These are phyloP conservation scores for Salix dunnii DNA, from an alignment of 345 rosid species.

Conservation along the genomic window DNA sequence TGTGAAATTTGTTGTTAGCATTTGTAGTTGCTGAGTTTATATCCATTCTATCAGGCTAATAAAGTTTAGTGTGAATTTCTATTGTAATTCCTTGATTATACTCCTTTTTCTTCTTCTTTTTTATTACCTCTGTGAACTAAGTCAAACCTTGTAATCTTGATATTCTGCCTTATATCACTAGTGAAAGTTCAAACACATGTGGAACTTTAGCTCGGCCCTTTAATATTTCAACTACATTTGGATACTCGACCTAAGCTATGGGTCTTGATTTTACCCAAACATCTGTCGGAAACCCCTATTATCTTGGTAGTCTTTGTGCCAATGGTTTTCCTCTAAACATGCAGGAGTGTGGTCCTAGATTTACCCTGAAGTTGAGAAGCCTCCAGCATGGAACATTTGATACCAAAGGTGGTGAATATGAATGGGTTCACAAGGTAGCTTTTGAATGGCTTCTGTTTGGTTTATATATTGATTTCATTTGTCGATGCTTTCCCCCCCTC, in stretches of 20 bases:
- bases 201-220: neutral
- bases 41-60: neutral
- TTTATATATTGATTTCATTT: neutral
- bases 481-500: neutral
- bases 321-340: neutral
- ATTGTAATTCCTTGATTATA: neutral
- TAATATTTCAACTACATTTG: too few relatives aligned
- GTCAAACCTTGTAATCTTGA: neutral
- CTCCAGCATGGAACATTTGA: constrained; percentile 93
- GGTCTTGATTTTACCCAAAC: too few relatives aligned
- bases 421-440: constrained; percentile 94
- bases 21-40: neutral
- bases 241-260: too few relatives aligned
- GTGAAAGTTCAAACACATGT: neutral
- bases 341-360: constrained; percentile 91
- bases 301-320: too few relatives aligned
- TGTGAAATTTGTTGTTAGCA: neutral
- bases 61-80: neutral
- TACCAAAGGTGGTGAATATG: constrained; percentile 77
- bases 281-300: too few relatives aligned
- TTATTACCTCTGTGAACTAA: neutral
- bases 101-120: neutral
- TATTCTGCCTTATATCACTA: too few relatives aligned
- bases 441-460: neutral
- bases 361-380: constrained; percentile 69